Base-by-base conservation (phyloP, 2,329 filamentous ascomycete genomes). In the Tolypocladium album region DNA sequence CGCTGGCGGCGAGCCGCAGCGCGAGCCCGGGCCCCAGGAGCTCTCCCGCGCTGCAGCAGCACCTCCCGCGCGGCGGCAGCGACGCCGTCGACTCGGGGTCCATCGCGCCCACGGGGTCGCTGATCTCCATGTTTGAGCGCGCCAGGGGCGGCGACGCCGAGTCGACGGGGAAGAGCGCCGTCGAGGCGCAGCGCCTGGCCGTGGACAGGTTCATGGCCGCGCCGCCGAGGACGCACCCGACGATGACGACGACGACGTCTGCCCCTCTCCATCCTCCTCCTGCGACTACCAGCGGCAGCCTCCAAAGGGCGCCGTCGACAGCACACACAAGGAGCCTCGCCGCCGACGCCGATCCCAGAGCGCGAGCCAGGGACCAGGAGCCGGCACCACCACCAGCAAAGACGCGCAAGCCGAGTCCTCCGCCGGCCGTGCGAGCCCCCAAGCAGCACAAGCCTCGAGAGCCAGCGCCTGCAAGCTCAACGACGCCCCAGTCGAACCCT, bases 61-160 rank as follows among this genome's bases (percentile, higher is more conserved):
- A 4, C 2, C n/a, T n/a, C n/a, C 27, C 27, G 5, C 66, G 58
- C 63, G 72, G 69, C 56, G 73, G 70, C n/a, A n/a, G n/a, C 34
- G 64, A 65, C 7, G 64, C 61, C 40, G 64, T 74, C 40, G 70
- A 89, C 68, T 81, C 82, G 12, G 79, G 77, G 1, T 76, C 84
- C 7, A 86, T 88, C 57, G 76, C 82, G 31, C 79, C 87, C 0
- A 87, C 87, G 0, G 83, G 78, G 3, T 82, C 85, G 5, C 76
- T 90, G 24, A 86, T 90, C 59, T 82, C 82, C 45, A 79, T 89
- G 74, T 90, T 90, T 64, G 88, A 92, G 72, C 76, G 79, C 63
- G 78, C 75, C 50, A 63, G 60, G 57, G 64, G 63, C 20, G 64
- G 63, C 20, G 65, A 64, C n/a, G 17, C 17, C 27, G 71, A 74